Conservation (phyloP, 495 filamentous ascomycete genomes). For the Chaetomium fimeti region DNA sequence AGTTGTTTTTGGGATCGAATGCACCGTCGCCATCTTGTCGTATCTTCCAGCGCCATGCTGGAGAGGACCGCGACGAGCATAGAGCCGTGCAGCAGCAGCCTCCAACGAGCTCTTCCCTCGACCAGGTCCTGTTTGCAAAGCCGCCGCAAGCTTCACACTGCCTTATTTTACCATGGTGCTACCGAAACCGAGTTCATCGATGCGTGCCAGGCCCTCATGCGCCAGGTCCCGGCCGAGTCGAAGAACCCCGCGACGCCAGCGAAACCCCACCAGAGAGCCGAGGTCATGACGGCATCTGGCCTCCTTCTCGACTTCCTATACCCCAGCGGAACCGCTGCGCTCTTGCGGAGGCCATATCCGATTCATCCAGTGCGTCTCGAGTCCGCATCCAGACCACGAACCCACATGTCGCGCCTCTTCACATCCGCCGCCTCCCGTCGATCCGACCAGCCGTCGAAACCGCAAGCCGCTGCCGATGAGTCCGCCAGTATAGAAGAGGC, state of each 20-base stretch:
- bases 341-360: slow-evolving; percentile 43
- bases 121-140: slow-evolving; percentile 54
- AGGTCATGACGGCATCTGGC: slow-evolving; percentile 39
- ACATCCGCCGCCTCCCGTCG: slow-evolving; percentile 20
- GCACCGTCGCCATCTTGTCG: not conserved
- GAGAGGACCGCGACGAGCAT: slow-evolving; percentile 77
- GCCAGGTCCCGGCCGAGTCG: slow-evolving; percentile 20
- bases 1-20: slow-evolving; percentile 9
- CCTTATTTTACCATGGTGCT: slow-evolving; percentile 66
- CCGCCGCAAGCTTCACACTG: slow-evolving; percentile 59
- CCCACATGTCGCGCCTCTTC: slow-evolving; percentile 22
- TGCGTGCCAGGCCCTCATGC: slow-evolving; percentile 46
- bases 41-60: slow-evolving; percentile 60
- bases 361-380: slow-evolving; percentile 21
- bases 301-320: slow-evolving; percentile 65
- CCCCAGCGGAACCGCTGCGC: slow-evolving; percentile 52
- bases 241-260: slow-evolving; percentile 18
- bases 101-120: slow-evolving; percentile 63
- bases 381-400: slow-evolving; percentile 1
- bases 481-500: not conserved
- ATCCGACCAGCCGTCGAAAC: not conserved
- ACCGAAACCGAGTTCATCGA: slow-evolving; percentile 55
- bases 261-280: slow-evolving; percentile 23
- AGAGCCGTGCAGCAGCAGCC: slow-evolving; percentile 64
- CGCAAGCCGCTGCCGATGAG: not conserved